phyloP scores from a whole-genome alignment of 2,329 filamentous ascomycete species.

The Huntiella savannae region DNA sequence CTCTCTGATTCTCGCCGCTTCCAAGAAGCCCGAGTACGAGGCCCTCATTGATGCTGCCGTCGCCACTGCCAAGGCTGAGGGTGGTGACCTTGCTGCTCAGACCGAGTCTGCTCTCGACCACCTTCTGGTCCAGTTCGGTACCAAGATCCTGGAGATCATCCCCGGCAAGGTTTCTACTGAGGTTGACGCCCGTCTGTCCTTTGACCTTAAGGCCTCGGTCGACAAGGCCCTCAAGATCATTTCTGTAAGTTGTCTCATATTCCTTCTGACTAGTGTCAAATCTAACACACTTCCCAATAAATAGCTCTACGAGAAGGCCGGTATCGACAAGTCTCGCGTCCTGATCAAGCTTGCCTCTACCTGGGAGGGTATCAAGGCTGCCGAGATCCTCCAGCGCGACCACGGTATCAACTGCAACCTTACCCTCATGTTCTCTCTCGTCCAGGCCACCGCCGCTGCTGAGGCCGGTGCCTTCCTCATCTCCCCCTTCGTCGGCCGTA shows the following conservation, averaged over 20 bases:
- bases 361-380: conserved; percentile 99
- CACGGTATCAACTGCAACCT: conserved; percentile 97
- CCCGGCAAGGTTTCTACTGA: conserved; percentile 98
- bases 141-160: conserved; percentile 90
- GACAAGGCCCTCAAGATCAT: conserved; percentile 96
- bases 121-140: conserved; percentile 93
- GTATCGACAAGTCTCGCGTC: conserved; percentile 81
- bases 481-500: conserved; percentile 96
- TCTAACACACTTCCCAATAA: conserved; percentile 5
- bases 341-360: conserved; percentile 98
- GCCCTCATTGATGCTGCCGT: conserved; percentile 76
- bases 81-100: conserved; percentile 53
- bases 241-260: conserved; percentile 39
- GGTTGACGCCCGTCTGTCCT: conserved; percentile 90
- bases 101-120: conserved; percentile 81
- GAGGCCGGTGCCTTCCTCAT: conserved; percentile 95
- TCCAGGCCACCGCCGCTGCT: conserved; percentile 87
- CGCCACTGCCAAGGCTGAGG: conserved; percentile 63
- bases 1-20: conserved; percentile 90
- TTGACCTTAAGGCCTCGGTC: conserved; percentile 80
- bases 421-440: conserved; percentile 92
- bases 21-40: conserved; percentile 95
- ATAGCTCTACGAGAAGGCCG: conserved; percentile 83
- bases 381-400: conserved; percentile 87
- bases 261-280: conserved; percentile 4